Percentiles rank a stretch among this genome's conserved stretches.
These are phyloP conservation scores for Fusarium brevicatenulatum DNA, from an alignment of 2,329 filamentous ascomycete genomes.

Conservation along the genomic window DNA sequence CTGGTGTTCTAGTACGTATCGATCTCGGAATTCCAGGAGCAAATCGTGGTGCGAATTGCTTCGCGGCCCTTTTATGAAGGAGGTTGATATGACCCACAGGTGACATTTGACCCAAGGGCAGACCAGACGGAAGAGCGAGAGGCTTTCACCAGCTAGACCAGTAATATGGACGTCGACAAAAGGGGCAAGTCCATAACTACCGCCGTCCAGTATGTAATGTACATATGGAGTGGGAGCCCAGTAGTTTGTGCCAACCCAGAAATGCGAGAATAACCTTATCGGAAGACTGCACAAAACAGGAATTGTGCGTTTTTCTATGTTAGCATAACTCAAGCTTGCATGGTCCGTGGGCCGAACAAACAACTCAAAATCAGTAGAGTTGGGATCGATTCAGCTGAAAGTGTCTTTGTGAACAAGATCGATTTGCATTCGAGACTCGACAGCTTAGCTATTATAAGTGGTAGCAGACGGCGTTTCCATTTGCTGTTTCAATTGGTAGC, in stretches of 20 bases:
- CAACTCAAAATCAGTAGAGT: slow-evolving; percentile 5
- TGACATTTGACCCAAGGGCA: slow-evolving; percentile 20
- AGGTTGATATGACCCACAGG: slow-evolving; percentile 29
- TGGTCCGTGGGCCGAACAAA: background rate
- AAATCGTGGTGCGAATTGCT: slow-evolving; percentile 29
- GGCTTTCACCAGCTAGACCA: too few species aligned
- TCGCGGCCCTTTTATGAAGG: slow-evolving; percentile 37
- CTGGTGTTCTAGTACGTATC: slow-evolving; percentile 4
- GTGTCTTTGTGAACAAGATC: background rate
- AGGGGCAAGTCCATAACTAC: slow-evolving; percentile 27
- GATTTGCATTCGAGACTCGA: background rate
- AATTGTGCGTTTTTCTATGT: slow-evolving; percentile 4
- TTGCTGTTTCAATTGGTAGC: slow-evolving; percentile 34
- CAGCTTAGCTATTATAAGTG: slow-evolving; percentile 1
- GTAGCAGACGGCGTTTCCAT: slow-evolving; percentile 13
- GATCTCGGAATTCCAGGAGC: slow-evolving; percentile 2
- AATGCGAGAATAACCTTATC: slow-evolving; percentile 28
- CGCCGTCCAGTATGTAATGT: background rate
- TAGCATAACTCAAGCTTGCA: background rate
- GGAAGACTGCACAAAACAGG: slow-evolving; percentile 19
- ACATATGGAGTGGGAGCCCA: slow-evolving; percentile 17
- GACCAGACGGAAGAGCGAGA: slow-evolving; percentile 2
- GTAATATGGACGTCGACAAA: slow-evolving; percentile 5
- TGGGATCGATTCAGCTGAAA: slow-evolving; percentile 21
- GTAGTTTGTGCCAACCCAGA: slow-evolving; percentile 13